phyloP scores from a whole-genome alignment of 371 early-diverging fungal species.

The Rhizopus delemar region DNA sequence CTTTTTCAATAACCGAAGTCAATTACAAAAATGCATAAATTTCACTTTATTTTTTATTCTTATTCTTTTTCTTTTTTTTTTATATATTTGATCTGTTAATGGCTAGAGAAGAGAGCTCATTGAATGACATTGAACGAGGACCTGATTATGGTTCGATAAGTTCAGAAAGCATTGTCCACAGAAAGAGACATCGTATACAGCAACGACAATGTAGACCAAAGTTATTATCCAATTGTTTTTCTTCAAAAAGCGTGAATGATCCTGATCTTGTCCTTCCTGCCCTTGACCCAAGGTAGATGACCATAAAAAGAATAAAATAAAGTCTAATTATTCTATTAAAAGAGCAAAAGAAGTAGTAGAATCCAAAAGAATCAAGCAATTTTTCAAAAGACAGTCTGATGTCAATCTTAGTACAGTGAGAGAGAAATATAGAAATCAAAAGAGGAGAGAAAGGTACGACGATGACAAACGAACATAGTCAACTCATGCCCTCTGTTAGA shows the following conservation, averaged over 20 bases:
- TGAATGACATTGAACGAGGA: not conserved
- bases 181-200: slow-evolving; percentile 22
- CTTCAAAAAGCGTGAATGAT: not conserved
- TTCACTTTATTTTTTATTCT: not conserved
- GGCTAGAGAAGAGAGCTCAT: not conserved
- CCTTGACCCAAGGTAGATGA: slow-evolving; percentile 29
- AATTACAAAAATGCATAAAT: slow-evolving; percentile 1
- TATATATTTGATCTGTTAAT: not conserved
- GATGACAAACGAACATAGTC: not conserved
- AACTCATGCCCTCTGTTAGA: not conserved
- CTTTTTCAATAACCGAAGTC: not conserved
- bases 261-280: slow-evolving; percentile 38
- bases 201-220: slow-evolving; percentile 21
- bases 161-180: slow-evolving; percentile 8
- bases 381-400: slow-evolving; percentile 23
- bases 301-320: not conserved
- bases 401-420: slow-evolving; percentile 35
- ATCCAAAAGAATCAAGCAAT: slow-evolving; percentile 6
- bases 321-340: not conserved
- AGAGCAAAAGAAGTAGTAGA: slow-evolving; percentile 28
- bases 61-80: not conserved
- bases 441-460: slow-evolving; percentile 23
- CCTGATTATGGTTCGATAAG: not conserved
- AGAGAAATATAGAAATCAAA: slow-evolving; percentile 35
- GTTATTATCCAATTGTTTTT: slow-evolving; percentile 3